Conservation (phyloP, 139 green algal genomes). For the Prasinococcaceae sp. region DNA sequence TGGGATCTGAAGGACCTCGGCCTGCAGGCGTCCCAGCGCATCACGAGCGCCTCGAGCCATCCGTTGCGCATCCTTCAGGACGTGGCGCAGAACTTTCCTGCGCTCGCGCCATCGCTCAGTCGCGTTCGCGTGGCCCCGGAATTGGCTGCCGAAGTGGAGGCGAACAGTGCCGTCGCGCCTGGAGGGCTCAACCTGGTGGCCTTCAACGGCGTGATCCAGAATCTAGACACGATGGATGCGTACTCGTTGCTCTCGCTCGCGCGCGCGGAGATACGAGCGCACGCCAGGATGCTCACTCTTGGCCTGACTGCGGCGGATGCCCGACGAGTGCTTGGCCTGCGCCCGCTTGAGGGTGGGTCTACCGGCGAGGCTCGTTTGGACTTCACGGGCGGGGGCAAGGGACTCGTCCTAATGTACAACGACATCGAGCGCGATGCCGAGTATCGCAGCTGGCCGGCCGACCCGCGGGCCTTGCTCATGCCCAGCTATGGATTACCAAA, state of each 20-base stretch:
- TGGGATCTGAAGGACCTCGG: constrained; percentile 77
- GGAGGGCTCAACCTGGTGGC: constrained; percentile 13
- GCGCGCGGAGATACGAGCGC: background rate
- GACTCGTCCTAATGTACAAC: no score
- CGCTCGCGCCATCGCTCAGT: constrained; percentile 49
- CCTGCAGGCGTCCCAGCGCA: constrained; percentile 61
- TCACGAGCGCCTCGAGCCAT: constrained; percentile 41
- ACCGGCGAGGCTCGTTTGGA: no score
- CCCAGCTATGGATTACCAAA: constrained; percentile 30
- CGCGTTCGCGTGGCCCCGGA: constrained; percentile 13
- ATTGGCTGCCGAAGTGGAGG: constrained; percentile 11
- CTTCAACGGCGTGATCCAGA: constrained; percentile 13
- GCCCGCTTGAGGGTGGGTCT: no score
- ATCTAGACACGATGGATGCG: constrained; percentile 21
- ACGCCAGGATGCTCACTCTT: no score
- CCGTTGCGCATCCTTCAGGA: constrained; percentile 58
- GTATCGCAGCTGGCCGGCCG: constrained; percentile 23
- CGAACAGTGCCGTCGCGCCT: constrained; percentile 10
- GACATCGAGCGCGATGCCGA: constrained; percentile 60
- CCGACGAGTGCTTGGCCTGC: no score
- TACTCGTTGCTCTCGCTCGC: constrained; percentile 14
- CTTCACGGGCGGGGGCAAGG: no score
- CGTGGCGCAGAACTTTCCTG: constrained; percentile 73
- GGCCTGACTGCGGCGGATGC: no score
- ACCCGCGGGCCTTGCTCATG: constrained; percentile 41